Conservation (phyloP, 345 rosid genomes). For the Ceriops decandra region DNA sequence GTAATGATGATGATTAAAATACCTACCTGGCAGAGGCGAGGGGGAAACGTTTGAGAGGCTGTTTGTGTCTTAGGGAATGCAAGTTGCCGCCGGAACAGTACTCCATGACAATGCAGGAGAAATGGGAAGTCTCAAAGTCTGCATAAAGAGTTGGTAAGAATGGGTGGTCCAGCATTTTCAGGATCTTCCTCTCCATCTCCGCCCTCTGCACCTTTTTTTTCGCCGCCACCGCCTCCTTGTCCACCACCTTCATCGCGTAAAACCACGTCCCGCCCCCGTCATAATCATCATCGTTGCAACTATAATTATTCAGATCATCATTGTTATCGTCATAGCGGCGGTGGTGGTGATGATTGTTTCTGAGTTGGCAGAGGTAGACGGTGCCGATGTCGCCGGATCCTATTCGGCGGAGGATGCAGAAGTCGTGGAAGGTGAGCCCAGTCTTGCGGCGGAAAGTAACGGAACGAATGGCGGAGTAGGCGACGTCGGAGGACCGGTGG, state of each 20-base stretch:
- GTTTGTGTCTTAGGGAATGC: constrained; percentile 73
- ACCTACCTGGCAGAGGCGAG: constrained; percentile 64
- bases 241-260: constrained; percentile 94
- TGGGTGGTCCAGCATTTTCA: constrained; percentile 89
- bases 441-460: constrained; percentile 35
- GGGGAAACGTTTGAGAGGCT: constrained; percentile 55
- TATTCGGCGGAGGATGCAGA: constrained; percentile 59
- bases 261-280: constrained; percentile 23
- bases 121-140: constrained; percentile 80
- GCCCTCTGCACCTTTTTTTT: constrained; percentile 80
- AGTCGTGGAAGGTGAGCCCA: constrained; percentile 62
- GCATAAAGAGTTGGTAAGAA: constrained; percentile 87
- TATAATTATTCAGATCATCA: neutral
- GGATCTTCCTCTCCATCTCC: constrained; percentile 73
- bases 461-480: constrained; percentile 68
- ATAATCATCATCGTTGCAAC: neutral
- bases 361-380: constrained; percentile 73
- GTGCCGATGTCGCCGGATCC: constrained; percentile 95
- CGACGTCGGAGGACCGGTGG: constrained; percentile 78
- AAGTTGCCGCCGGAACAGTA: constrained; percentile 91
- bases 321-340: neutral
- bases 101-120: constrained; percentile 93
- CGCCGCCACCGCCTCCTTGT: constrained; percentile 56
- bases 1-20: neutral
- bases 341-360: neutral